phyloP scores from a whole-genome alignment of 192 early-diverging fungal genomes.

The Podila clonocystis region DNA sequence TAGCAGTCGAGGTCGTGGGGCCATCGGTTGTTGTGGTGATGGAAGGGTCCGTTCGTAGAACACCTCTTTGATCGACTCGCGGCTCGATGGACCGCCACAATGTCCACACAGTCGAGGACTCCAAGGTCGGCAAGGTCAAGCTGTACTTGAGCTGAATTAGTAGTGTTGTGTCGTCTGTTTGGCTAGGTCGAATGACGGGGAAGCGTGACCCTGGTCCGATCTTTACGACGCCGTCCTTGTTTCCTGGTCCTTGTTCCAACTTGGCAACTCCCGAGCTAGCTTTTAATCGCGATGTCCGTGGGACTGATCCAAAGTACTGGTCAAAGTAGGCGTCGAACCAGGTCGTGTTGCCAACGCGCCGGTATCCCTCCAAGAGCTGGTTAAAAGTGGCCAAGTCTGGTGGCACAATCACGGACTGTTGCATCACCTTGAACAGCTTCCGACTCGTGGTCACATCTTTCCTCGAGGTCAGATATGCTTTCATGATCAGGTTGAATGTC shows the following conservation, averaged over 20 bases:
- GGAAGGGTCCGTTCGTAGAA: neutral
- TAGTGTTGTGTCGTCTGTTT: conserved; percentile 25
- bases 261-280: no score
- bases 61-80: neutral
- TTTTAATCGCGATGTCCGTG: neutral
- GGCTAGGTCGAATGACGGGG: conserved; percentile 6
- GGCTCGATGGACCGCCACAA: conserved; percentile 27
- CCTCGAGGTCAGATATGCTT: conserved; percentile 25
- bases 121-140: conserved; percentile 12
- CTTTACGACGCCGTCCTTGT: neutral
- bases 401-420: conserved; percentile 12
- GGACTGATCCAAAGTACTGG: conserved; percentile 15
- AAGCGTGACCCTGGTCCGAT: neutral
- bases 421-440: conserved; percentile 31
- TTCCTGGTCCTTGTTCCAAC: neutral
- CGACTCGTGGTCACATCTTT: conserved; percentile 20
- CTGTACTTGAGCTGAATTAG: conserved; percentile 40
- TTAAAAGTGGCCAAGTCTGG: conserved; percentile 45
- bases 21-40: neutral
- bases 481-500: conserved; percentile 52
- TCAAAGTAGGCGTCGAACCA: conserved; percentile 50
- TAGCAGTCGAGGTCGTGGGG: neutral
- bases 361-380: conserved; percentile 41
- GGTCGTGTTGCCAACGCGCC: conserved; percentile 24
- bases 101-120: conserved; percentile 20